Base-by-base conservation (phyloP, 2,329 filamentous ascomycete species). In the Tolypocladium endophyticum region DNA sequence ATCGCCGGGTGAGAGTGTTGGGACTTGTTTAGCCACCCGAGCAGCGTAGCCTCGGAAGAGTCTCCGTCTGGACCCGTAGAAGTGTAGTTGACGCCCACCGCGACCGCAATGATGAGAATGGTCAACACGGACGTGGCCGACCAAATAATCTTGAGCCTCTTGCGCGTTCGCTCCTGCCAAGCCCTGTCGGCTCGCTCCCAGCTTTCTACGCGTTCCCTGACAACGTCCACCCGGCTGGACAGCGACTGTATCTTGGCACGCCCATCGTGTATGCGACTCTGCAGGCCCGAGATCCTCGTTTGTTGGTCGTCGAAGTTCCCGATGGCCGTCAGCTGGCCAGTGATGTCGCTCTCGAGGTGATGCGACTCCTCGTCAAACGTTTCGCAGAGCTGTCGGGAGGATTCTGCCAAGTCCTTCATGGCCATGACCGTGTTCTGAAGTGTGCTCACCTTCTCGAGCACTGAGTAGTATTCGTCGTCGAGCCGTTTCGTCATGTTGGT, bases 381-480 rank as follows among this genome's bases (percentile, higher is more conserved):
- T 20, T 75, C 73, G 61, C 83, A 81, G 11, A 87, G 77, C 57
- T 82, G 77, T 58, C 78, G 79, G 7, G 86, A 86, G 66, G 83
- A 77, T 36, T 76, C 76, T 0, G 87, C 84, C n/a, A 93, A 78
- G 64, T 88, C 84, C 67, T 85, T 86, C 35, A 93, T 76, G 2
- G 81, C 81, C 7, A 77, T 71, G 45, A 92, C 81, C 0, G 85
- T 90, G 64, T 77, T 81, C 58, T 87, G 86, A 43, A 92, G 76
- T 1, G 79, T 72, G 56, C 80, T 81, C 56, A 88, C 79, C 68
- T 87, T 89, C 69, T 90, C 86, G 36, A 91, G 77, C 12, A 92
- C 81, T 0, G 84, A 82, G 64, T 89, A 88, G 73, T 92, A 92
- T 3, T 87, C 87, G 61, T 88, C 83, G 70, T 92, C 88, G 50